Evolutionary conservation across 768 basidiomycete species (phyloP), one percentile per base, ranked within the genome.

Genomic region (Lentinula raphanica): DNA sequence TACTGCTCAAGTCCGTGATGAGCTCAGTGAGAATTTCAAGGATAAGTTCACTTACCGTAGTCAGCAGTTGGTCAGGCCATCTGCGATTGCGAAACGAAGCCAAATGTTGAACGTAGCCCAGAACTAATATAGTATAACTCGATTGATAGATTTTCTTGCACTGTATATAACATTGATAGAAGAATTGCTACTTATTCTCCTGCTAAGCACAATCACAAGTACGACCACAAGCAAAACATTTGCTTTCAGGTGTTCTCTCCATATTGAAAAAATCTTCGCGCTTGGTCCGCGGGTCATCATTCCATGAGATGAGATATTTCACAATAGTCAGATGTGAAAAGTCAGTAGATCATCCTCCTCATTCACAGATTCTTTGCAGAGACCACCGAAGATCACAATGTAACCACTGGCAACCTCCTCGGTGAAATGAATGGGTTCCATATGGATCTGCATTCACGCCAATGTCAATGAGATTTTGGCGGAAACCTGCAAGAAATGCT

Each of bases 281-380:
- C 9, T 38, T 56, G 13, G 69, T 63, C 1, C 57, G 63, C 0
- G 72, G 70, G n/a, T 72, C 65, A 60, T 79, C 73, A 49, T 73
- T n/a, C n/a, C n/a, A n/a, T n/a, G n/a, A n/a, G n/a, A n/a, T n/a
- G n/a, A n/a, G n/a, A n/a, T n/a, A n/a, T 76, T 69, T n/a, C 69
- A 79, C 72, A 45, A 79, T 76, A 0, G 74, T 78, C 57, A 73
- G 45, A 50, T 68, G 68, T 4, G 71, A 70, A 54, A 74, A 74
- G 36, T 78, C 71, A 3, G 64, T 70, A 51, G 70, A 73, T 77
- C 78, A 79, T 3, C 77, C 79, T 38, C 74, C 78, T 76, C 78
- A 79, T n/a, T 74, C 71, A 55, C 77, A 80, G 23, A 80, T 74
- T 3, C 61, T 59, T 0, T 70, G 58, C 0, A 78, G 59, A 0